These are phyloP conservation scores for Solanum okadae DNA, from an alignment of 257 asterid species.

Conservation along the genomic window DNA sequence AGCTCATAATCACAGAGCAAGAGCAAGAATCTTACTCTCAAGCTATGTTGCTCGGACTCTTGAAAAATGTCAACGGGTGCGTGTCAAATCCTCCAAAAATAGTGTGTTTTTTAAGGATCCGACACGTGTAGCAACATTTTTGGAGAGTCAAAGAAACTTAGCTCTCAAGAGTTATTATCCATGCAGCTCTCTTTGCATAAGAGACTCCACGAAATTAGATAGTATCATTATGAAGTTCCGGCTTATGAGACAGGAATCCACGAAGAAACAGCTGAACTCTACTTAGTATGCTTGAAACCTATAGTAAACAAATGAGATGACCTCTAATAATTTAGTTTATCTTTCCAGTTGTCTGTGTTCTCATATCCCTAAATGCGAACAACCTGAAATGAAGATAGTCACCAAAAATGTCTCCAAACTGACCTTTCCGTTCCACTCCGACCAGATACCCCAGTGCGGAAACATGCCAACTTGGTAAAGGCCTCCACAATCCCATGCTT, in stretches of 20 bases:
- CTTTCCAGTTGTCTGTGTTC: background rate
- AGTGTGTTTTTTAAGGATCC: background rate
- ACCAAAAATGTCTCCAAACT: slow-evolving; percentile 1
- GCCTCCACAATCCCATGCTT: slow-evolving; percentile 99
- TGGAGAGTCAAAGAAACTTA: background rate
- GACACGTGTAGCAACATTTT: background rate
- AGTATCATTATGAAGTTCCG: background rate
- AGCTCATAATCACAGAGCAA: background rate
- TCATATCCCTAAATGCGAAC: background rate
- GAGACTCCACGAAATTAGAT: background rate
- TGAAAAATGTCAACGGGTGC: background rate
- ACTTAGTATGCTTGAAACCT: background rate
- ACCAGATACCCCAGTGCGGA: slow-evolving; percentile 98
- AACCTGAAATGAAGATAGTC: background rate
- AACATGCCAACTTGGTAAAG: slow-evolving; percentile 94
- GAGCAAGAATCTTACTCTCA: background rate
- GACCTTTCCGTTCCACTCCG: slow-evolving; percentile 99
- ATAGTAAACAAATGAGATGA: background rate
- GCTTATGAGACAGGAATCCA: background rate
- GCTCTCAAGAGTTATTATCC: background rate
- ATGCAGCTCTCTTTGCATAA: background rate
- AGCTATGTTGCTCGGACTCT: background rate
- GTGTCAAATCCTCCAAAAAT: background rate
- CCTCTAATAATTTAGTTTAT: background rate
- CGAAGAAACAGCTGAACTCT: background rate